phyloP scores from a whole-genome alignment of 2,329 filamentous ascomycete genomes.

The Aureobasidium sp. region DNA sequence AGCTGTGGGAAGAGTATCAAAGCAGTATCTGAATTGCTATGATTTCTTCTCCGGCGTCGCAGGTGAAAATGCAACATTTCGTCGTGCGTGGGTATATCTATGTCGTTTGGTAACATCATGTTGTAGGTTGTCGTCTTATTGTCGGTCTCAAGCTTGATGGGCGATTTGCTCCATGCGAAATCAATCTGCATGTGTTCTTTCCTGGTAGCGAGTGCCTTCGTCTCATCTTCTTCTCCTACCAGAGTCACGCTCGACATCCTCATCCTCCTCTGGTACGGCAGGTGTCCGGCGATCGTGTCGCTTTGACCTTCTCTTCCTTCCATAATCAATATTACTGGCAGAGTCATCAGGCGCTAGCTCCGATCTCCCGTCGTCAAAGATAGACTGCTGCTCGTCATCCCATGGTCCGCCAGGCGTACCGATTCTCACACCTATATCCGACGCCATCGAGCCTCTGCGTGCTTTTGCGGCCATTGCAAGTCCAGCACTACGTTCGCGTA shows the following conservation, averaged over 20 bases:
- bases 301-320: conserved; percentile 60
- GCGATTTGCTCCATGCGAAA: neutral
- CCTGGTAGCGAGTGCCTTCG: neutral
- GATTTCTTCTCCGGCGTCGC: too few species aligned
- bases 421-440: conserved; percentile 36
- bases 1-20: too few species aligned
- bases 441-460: conserved; percentile 49
- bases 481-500: conserved; percentile 77
- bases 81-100: neutral
- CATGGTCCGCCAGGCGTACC: conserved; percentile 34
- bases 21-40: neutral
- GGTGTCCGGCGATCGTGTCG: conserved; percentile 50
- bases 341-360: conserved; percentile 68
- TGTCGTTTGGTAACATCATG: neutral
- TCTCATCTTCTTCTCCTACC: conserved; percentile 1
- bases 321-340: conserved; percentile 73
- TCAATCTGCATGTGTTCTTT: neutral
- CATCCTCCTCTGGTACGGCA: conserved; percentile 62
- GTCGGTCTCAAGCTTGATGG: neutral
- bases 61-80: neutral
- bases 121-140: neutral
- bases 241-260: conserved; percentile 33
- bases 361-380: conserved; percentile 35
- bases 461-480: conserved; percentile 59
- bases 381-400: conserved; percentile 25